Percentiles rank a stretch among this genome's conserved stretches.
Conservation (phyloP, 345 rosid genomes). For the Cardiospermum halicacabum region DNA sequence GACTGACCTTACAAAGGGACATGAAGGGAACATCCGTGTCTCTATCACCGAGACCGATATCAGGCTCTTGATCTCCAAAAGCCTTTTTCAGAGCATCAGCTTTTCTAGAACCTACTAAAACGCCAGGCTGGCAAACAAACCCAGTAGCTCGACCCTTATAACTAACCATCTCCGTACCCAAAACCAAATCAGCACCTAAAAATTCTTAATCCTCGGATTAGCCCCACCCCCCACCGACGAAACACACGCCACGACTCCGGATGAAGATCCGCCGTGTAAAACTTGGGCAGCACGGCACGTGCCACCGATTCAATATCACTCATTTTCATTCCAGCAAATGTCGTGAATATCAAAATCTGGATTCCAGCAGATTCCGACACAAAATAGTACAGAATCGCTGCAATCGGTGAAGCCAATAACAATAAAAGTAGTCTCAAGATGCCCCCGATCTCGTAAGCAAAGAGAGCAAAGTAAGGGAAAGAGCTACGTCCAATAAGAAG, state of each 20-base stretch:
- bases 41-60: slow-evolving; percentile 52
- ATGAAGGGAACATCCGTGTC: slow-evolving; percentile 42
- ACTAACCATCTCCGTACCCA: slow-evolving; percentile 59
- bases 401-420: slow-evolving; percentile 59
- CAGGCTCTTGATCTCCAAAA: slow-evolving; percentile 43
- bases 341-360: slow-evolving; percentile 47
- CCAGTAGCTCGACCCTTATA: slow-evolving; percentile 68
- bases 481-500: slow-evolving; percentile 46
- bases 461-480: slow-evolving; percentile 63
- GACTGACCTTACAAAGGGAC: slow-evolving; percentile 53
- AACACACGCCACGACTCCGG: slow-evolving; percentile 66
- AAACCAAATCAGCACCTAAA: slow-evolving; percentile 49
- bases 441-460: slow-evolving; percentile 75
- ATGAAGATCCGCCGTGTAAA: slow-evolving; percentile 60
- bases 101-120: slow-evolving; percentile 44
- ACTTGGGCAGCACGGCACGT: slow-evolving; percentile 61
- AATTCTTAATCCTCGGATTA: slow-evolving; percentile 63
- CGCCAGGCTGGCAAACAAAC: slow-evolving; percentile 41
- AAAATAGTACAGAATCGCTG: slow-evolving; percentile 46
- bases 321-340: slow-evolving; percentile 49
- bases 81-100: slow-evolving; percentile 38
- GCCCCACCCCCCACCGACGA: slow-evolving; percentile 57
- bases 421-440: slow-evolving; percentile 59
- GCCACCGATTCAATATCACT: slow-evolving; percentile 64
- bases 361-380: slow-evolving; percentile 54